These are phyloP conservation scores for Lophiostoma macrostomum DNA, from an alignment of 495 filamentous ascomycete genomes.

Conservation along the genomic window DNA sequence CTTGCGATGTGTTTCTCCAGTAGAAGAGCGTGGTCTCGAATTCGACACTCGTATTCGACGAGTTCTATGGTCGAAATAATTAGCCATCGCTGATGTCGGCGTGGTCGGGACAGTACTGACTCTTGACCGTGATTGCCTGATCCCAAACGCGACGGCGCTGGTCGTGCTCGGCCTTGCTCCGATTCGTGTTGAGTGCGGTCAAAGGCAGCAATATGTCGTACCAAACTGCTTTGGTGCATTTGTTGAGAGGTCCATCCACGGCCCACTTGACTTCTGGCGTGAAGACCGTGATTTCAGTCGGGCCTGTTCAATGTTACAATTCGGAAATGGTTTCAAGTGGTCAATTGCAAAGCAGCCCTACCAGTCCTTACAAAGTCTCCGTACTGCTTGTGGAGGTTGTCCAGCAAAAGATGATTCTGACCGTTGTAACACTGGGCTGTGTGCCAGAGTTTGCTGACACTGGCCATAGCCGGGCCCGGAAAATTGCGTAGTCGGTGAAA, in stretches of 20 bases:
- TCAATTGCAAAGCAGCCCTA: not conserved
- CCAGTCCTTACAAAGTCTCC: conserved; percentile 20
- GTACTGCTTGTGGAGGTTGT: conserved; percentile 1
- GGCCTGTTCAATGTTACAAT: not conserved
- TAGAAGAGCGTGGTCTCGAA: not conserved
- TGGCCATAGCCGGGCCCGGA: not conserved
- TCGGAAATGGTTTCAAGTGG: not conserved
- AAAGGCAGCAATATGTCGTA: conserved; percentile 6
- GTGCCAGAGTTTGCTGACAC: conserved; percentile 18
- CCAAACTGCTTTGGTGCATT: conserved; percentile 3
- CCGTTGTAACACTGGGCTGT: not conserved
- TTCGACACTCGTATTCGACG: not conserved
- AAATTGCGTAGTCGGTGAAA: conserved; percentile 17
- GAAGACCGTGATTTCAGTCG: conserved; percentile 14
- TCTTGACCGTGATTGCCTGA: not conserved
- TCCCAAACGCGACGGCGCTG: not conserved
- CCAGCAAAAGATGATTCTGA: conserved; percentile 1
- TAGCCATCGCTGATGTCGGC: too few relatives aligned
- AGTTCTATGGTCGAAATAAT: too few relatives aligned
- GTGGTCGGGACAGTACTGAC: too few relatives aligned
- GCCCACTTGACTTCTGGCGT: not conserved
- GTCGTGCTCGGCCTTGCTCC: not conserved
- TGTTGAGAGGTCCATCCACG: not conserved
- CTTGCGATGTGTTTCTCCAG: not conserved
- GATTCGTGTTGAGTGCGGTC: not conserved